These are phyloP conservation scores for Nannizziopsis barbatae DNA, from an alignment of 2,329 filamentous ascomycete genomes.

Conservation along the genomic window DNA sequence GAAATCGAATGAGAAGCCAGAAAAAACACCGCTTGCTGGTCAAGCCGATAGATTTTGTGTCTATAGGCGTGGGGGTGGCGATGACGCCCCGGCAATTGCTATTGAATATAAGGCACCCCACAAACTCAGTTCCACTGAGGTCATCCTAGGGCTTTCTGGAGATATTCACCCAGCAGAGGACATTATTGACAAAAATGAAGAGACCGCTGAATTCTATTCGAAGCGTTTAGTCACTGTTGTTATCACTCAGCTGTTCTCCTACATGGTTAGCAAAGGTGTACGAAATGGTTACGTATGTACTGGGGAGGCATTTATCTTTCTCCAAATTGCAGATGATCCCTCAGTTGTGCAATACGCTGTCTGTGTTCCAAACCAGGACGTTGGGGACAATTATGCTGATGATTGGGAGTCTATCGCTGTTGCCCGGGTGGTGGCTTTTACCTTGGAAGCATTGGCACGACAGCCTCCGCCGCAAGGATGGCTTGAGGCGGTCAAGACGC, in stretches of 20 bases:
- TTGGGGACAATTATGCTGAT: constrained; percentile 13
- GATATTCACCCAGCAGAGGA: constrained; percentile 20
- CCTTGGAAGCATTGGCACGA: no score
- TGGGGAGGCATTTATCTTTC: constrained; percentile 25
- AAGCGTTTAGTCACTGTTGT: constrained; percentile 21
- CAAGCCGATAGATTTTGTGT: constrained; percentile 22
- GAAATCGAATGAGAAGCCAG: no score
- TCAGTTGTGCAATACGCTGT: constrained; percentile 25
- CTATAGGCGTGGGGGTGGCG: constrained; percentile 16
- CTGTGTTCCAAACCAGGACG: constrained; percentile 25
- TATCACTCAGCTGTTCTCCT: constrained; percentile 23
- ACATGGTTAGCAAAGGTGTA: constrained; percentile 21
- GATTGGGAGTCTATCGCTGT: no score
- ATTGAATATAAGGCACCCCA: constrained; percentile 24
- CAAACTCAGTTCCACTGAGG: constrained; percentile 19
- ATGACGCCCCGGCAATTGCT: constrained; percentile 18
- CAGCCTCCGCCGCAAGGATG: constrained; percentile 1
- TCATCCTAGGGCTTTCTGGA: constrained; percentile 19
- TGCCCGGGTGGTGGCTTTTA: no score
- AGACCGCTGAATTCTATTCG: constrained; percentile 21
- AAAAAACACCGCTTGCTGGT: no score
- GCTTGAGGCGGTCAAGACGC: constrained; percentile 12
- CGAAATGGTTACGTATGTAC: constrained; percentile 23
- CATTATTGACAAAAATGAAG: constrained; percentile 19
- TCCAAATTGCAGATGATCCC: constrained; percentile 24